Evolutionary conservation across 768 basidiomycete species (phyloP).

Genomic region (Lentinula guzmanii): DNA sequence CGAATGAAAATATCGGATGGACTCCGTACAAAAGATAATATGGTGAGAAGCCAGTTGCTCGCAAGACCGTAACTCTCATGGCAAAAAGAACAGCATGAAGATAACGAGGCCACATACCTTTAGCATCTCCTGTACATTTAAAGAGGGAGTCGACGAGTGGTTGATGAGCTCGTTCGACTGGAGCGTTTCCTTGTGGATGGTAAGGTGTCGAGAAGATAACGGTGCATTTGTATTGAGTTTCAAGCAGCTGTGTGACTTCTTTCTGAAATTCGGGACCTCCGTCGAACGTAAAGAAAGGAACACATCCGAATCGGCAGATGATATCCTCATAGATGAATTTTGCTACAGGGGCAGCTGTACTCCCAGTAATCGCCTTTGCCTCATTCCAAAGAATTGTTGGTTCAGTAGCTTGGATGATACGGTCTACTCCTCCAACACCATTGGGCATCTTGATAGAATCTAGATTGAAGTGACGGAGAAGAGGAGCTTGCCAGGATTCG

Average conservation of each 20-base stretch:
- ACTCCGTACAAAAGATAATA: too few species aligned
- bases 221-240: slow-evolving; percentile 16
- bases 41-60: too few species aligned
- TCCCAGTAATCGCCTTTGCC: slow-evolving; percentile 8
- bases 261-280: slow-evolving; percentile 25
- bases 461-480: slow-evolving; percentile 20
- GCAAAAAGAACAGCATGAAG: too few species aligned
- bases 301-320: slow-evolving; percentile 18
- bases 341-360: slow-evolving; percentile 14
- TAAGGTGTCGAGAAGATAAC: slow-evolving; percentile 22
- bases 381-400: slow-evolving; percentile 17
- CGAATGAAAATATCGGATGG: too few species aligned
- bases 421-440: slow-evolving; percentile 15
- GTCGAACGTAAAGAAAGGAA: slow-evolving; percentile 18
- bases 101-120: slow-evolving; percentile 18
- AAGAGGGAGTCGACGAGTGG: slow-evolving; percentile 16
- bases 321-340: slow-evolving; percentile 6
- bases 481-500: slow-evolving; percentile 11
- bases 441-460: slow-evolving; percentile 24
- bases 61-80: too few species aligned
- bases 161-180: slow-evolving; percentile 22
- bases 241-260: slow-evolving; percentile 14
- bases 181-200: slow-evolving; percentile 23
- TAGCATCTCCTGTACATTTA: slow-evolving; percentile 13
- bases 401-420: slow-evolving; percentile 20